These are phyloP conservation scores for Diaporthe ampelina DNA, from an alignment of 2,329 filamentous ascomycete genomes.

Conservation along the genomic window DNA sequence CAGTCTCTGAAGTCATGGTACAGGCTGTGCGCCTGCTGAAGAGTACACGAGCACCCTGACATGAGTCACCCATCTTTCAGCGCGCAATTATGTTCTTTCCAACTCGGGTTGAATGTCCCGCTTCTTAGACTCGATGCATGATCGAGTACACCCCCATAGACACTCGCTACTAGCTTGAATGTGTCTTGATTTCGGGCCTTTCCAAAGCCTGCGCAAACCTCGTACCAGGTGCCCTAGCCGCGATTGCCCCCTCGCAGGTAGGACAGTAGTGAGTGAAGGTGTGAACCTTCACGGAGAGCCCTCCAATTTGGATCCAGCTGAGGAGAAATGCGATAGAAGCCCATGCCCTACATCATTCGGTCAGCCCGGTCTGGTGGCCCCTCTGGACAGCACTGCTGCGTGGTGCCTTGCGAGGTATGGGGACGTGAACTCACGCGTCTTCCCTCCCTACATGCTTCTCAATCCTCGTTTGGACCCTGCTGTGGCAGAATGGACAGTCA, in stretches of 20 bases:
- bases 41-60: conserved; percentile 4
- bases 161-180: background rate
- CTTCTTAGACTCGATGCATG: background rate
- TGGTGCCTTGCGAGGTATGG: background rate
- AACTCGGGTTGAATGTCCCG: background rate
- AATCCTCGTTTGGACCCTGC: conserved; percentile 1
- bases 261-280: conserved; percentile 15
- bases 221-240: background rate
- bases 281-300: background rate
- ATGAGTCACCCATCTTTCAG: conserved; percentile 30
- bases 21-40: background rate
- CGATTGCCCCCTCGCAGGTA: conserved; percentile 2
- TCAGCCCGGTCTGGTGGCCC: background rate
- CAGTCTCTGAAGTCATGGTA: background rate
- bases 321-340: background rate
- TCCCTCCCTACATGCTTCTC: background rate
- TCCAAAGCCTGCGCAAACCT: background rate
- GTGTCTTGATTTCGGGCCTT: background rate
- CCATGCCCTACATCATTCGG: background rate
- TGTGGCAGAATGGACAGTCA: conserved; percentile 5
- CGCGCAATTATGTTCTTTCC: background rate
- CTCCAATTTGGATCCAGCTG: background rate
- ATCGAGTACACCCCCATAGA: too few species aligned
- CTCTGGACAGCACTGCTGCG: background rate
- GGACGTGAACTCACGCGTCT: conserved; percentile 1